Evolutionary conservation across 2,329 filamentous ascomycete species (phyloP).

Genomic region (Penicillium sp.): DNA sequence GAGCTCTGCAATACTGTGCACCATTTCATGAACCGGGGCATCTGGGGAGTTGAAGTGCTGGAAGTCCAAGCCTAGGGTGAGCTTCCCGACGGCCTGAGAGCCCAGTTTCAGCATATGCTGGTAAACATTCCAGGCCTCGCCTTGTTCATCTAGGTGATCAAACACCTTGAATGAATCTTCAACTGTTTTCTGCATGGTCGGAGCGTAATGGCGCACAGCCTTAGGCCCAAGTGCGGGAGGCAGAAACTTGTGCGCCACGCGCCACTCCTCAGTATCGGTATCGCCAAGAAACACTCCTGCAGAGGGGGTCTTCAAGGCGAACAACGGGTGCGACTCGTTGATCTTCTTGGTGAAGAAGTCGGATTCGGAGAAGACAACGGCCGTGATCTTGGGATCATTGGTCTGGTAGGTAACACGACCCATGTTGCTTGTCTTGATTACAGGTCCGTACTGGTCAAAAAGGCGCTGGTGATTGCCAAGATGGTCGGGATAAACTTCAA

Average conservation of each 20-base stretch:
- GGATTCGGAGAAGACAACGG: slow-evolving; percentile 51
- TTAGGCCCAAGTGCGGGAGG: slow-evolving; percentile 21
- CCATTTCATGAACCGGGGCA: slow-evolving; percentile 55
- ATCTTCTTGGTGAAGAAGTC: slow-evolving; percentile 59
- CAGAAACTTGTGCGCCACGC: slow-evolving; percentile 59
- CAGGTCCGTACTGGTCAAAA: slow-evolving; percentile 55
- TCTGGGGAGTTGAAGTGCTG: slow-evolving; percentile 48
- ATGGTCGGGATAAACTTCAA: slow-evolving; percentile 59
- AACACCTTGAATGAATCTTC: slow-evolving; percentile 54
- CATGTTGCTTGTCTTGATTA: slow-evolving; percentile 57
- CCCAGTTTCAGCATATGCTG: slow-evolving; percentile 54
- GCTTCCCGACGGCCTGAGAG: slow-evolving; percentile 47
- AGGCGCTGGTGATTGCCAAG: slow-evolving; percentile 59
- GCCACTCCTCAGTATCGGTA: slow-evolving; percentile 35
- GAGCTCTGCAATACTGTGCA: slow-evolving; percentile 52
- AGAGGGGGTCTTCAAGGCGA: slow-evolving; percentile 26
- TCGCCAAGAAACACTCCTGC: slow-evolving; percentile 38
- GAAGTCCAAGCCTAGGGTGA: slow-evolving; percentile 49
- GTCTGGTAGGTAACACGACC: slow-evolving; percentile 54
- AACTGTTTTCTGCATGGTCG: slow-evolving; percentile 59
- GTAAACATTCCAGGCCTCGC: slow-evolving; percentile 51
- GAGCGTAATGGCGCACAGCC: slow-evolving; percentile 48
- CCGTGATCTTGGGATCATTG: slow-evolving; percentile 52
- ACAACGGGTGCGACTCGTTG: slow-evolving; percentile 35
- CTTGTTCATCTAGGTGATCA: slow-evolving; percentile 50